Evolutionary conservation across 2,329 filamentous ascomycete genomes (phyloP), one percentile per base, ranked within the genome.

Genomic region (Paecilomyces variotii): DNA sequence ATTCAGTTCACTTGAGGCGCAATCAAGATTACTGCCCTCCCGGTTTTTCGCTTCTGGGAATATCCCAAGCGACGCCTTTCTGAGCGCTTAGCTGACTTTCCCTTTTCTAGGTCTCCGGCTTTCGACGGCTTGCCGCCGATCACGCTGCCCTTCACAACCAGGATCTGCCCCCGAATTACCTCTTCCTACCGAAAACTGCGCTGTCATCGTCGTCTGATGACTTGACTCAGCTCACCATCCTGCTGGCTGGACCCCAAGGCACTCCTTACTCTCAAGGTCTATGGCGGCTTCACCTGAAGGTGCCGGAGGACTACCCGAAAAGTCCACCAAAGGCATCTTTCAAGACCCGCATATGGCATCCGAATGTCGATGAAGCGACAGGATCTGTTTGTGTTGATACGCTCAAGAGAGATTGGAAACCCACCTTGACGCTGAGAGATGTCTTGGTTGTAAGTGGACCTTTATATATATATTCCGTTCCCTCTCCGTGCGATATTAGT

Each of bases 381-480:
- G 84, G 84, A 4, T 80, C 80, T 0, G 83, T 87, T 2, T 87
- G 84, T 61, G 82, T 87, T 2, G 84, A 87, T 72, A 87, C 84
- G 1, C 67, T 87, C 52, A 87, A 87, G 72, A 76, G 82, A 53
- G 84, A 86, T 64, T 87, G 84, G 84, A 79, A 82, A 59, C 73
- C 77, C 12, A 80, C 75, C 28, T 70, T 87, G 62, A 86, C 82
- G 27, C 67, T 87, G 55, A 74, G 81, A 53, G 83, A 87, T 72
- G 82, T 87, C 2, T 70, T 87, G 19, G 67, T 79, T 55, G 76
- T 78, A 63, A 65, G 76, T 72, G 12, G 39, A 2, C n/a, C n/a
- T 19, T 45, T 45, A 14, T 14, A 19, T 4, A 11, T n/a, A 39
- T 14, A 3, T n/a, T 9, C 19, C 19, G 19, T 19, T 19, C 19